Evolutionary conservation across 257 asterid species (phyloP), one percentile per base, ranked within the genome.

Genomic region (Capsicum pubescens): DNA sequence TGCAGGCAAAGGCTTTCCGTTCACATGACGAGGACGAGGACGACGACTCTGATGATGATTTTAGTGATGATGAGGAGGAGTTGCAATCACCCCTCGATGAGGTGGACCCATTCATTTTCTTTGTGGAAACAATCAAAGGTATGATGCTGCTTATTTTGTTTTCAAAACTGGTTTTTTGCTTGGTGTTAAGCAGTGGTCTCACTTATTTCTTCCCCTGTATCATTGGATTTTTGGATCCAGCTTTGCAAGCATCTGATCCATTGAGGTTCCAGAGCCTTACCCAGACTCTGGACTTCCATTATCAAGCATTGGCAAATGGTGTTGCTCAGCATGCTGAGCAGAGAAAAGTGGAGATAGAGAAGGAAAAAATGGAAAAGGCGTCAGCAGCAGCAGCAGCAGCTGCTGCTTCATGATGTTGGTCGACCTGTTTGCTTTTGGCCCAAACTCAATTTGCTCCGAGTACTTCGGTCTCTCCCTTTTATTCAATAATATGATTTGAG

Each of bases 71-170:
- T n/a, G 99, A 94, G 66, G 99, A 95, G 85, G 99, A 97, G 78
- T 72, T 95, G 89, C 99, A 97, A 63, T 97, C 99, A 11, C 99
- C 99, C 48, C 92, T 97, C 55, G 99, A 97, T 89, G 98, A 97
- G 12, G 93, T 97, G 71, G 99, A 97, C 78, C 99, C 99, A 9
- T 97, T 94, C 82, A 84, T 97, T 86, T 94, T 91, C 90, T 97
- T 97, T 89, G 99, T 95, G 72, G 99, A 95, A 85, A 89, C 95
- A 16, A 74, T 94, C 50, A 92, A 93, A 92, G 97, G 99, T 97
- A 90, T 56, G 35, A 0, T 39, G 32, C 83, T 16, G 21, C 58
- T 15, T 36, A 61, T 61, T 81, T 81, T 48, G 61, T 44, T 63
- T 21, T 81, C 6, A 21, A 26, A 35, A 46, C 12, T 9, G 42